These are phyloP conservation scores for Solanum lycopersicoides DNA, from an alignment of 257 asterid species.

Conservation along the genomic window DNA sequence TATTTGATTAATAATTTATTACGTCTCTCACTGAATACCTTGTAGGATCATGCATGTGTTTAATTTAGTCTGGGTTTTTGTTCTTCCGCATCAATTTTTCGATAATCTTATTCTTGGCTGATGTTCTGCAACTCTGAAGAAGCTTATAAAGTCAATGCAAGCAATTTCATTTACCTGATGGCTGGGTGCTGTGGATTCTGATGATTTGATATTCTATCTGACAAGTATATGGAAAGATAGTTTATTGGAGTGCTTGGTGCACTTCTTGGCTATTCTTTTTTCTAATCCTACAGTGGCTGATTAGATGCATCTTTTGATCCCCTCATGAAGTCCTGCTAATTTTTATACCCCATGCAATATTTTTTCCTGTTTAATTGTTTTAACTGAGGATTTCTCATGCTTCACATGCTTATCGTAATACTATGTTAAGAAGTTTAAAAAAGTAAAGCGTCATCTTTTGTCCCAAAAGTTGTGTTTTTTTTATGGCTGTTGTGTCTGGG, in stretches of 20 bases:
- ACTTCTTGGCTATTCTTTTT: not conserved
- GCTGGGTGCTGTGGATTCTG: not conserved
- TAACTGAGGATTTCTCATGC: not conserved
- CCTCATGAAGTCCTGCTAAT: not conserved
- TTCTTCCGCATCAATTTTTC: not conserved
- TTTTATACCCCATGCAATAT: not conserved
- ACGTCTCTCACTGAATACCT: not conserved
- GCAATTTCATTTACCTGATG: not conserved
- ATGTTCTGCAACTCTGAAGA: not conserved
- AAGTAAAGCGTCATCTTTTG: not conserved
- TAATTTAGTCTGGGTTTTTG: not conserved
- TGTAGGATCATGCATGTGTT: not conserved
- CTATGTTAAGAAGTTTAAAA: not conserved
- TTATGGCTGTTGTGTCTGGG: not conserved
- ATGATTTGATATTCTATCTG: not conserved
- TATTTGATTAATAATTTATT: not conserved
- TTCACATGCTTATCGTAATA: not conserved
- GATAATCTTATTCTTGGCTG: not conserved
- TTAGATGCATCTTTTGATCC: not conserved
- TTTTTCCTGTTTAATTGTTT: not conserved
- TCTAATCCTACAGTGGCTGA: not conserved
- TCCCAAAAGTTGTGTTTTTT: not conserved
- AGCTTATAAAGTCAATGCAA: not conserved
- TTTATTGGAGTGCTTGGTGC: not conserved
- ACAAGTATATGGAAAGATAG: not conserved